Evolutionary conservation across 768 basidiomycete species (phyloP).

Genomic region (Tricholoma matsutake): DNA sequence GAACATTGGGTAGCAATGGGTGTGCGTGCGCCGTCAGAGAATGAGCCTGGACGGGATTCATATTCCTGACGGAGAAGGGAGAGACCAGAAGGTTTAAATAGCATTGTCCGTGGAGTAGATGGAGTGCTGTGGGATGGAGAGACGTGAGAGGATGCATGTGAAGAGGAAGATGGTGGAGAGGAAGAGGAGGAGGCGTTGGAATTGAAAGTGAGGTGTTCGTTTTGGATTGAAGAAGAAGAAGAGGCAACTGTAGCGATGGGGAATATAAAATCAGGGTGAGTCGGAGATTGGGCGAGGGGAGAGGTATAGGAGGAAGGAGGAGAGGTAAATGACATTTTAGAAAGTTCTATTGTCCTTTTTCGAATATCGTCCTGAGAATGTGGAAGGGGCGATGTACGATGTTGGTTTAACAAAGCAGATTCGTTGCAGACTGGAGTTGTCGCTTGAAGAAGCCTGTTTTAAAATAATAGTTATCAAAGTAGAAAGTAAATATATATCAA

Average conservation of each 20-base stretch:
- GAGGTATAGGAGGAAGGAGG: conserved; percentile 10
- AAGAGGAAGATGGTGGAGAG: conserved; percentile 1
- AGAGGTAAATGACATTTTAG: conserved; percentile 43
- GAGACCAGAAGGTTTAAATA: conserved; percentile 35
- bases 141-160: conserved; percentile 8
- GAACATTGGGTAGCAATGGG: conserved; percentile 7
- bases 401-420: conserved; percentile 9
- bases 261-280: conserved; percentile 30
- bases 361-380: conserved; percentile 68
- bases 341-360: conserved; percentile 62
- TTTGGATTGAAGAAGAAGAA: too few species aligned
- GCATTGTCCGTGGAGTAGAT: conserved; percentile 12
- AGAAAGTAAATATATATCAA: too few species aligned
- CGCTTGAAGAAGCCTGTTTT: conserved; percentile 56
- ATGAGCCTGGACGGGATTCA: conserved; percentile 5
- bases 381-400: conserved; percentile 21
- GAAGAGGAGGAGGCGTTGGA: conserved; percentile 3
- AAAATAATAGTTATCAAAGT: too few species aligned
- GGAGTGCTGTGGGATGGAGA: conserved; percentile 13
- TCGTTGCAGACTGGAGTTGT: conserved; percentile 24
- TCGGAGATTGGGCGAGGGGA: not conserved
- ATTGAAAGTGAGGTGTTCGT: too few species aligned
- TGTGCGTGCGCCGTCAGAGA: conserved; percentile 13
- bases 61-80: conserved; percentile 31
- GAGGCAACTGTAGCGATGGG: too few species aligned